Evolutionary conservation across 2,329 filamentous ascomycete species (phyloP), one percentile per base, ranked within the genome.

Genomic region (Ophiocordyceps robertsii): DNA sequence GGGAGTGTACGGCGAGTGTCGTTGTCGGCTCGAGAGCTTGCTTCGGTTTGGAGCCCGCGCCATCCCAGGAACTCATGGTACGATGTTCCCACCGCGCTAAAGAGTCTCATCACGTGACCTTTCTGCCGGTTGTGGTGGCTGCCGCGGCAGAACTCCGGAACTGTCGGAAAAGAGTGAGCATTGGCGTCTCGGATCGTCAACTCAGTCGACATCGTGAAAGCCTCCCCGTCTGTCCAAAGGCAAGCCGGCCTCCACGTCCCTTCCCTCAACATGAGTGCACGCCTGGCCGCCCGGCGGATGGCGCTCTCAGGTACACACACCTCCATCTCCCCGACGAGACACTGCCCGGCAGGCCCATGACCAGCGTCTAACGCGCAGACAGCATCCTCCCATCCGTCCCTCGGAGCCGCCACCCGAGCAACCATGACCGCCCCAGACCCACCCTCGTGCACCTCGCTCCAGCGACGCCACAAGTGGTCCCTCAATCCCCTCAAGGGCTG

Each of bases 241-340:
- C 16, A 14, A n/a, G 33, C 33, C 10, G 36, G 36, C 36, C 3
- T 37, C 36, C 17, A 21, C 36, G 36, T 16, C 36, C 17, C 12
- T 13, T 19, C 13, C 12, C 6, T 11, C 39, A 55, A 50, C 56
- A 87, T 86, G 82, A 84, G 70, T 64, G 62, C 82, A 53, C 72
- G 73, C 60, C 64, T 78, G 56, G 77, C 80, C 51, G 68, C 77
- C 53, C 66, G 76, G 66, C 74, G 73, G 65, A 64, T 82, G 52
- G 67, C 72, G 43, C 66, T 68, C 55, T 67, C 71, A 58, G 75
- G 82, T 85, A 70, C 44, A 43, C 47, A 70, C 44, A 43, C 47
- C 49, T 35, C 44, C 49, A 38, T 49, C 47, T 44, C 40, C 47
- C 45, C 11, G 17, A 27, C 11, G 9, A 7, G 24, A 17, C 17